Base-by-base conservation (phyloP, 1,139 yeast species). In the Yamadazyma sp. region DNA sequence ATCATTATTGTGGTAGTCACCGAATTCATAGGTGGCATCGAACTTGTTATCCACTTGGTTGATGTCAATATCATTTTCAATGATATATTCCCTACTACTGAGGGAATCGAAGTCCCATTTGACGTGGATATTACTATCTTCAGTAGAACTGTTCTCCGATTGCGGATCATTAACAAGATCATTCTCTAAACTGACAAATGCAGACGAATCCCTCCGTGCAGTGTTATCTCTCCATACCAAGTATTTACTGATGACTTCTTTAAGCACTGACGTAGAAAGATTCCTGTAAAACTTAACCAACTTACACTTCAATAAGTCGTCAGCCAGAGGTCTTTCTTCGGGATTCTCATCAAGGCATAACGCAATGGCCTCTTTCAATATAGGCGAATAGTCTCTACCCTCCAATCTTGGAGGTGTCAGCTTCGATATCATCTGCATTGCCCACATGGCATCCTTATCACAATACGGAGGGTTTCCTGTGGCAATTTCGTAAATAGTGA, bases 391-490 rank as follows among this genome's bases (percentile, higher is more conserved):
- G 46, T 82, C 88, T 38, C 92, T 69, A 6, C 98, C 97, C 56
- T 94, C 98, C 38, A 94, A 67, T 44, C 98, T 72, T 2, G 98
- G 96, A 5, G 98, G 98, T 35, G 90, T 87, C 51, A 86, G 87
- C 47, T 90, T 86, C 0, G 96, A 87, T 42, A 94, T 90, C 60
- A 92, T 67, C 57, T 88, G 92, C 87, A 94, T 86, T 1, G 97
- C 98, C 65, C 96, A 76, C 70, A 86, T 73, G 1, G 96, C 96
- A 53, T 92, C 98, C 51, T 87, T 88, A 48, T 92, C 97, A 51
- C 96, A 82, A 55, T 89, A 90, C 0, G 99, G 99, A 2, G 99
- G 99, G 51, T 88, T 88, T 0, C 98, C 98, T 0, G 97, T 90
- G 11, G 96, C 95, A 43, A 92, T 83, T 62, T 94, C 99, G 62